These are phyloP conservation scores for Tephrocybe rancida DNA, from an alignment of 768 basidiomycete species.

Conservation along the genomic window DNA sequence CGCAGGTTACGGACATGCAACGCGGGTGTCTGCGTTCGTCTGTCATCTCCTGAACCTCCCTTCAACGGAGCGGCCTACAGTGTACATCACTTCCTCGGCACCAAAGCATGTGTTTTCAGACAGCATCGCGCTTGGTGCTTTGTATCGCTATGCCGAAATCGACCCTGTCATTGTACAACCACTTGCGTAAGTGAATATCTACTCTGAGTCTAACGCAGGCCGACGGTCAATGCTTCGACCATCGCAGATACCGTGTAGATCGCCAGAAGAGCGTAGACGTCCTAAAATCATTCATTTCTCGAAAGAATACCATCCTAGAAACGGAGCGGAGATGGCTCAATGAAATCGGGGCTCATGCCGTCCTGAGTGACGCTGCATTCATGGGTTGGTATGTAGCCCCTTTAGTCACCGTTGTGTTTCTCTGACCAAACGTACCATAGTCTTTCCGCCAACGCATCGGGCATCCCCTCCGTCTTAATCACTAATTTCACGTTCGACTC, in stretches of 20 bases:
- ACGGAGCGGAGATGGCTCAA: constrained; percentile 62
- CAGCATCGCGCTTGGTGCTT: constrained; percentile 61
- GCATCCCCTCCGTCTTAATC: constrained; percentile 71
- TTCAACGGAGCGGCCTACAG: constrained; percentile 38
- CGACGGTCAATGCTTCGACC: constrained; percentile 7
- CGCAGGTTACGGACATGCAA: constrained; percentile 85
- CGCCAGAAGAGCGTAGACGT: constrained; percentile 68
- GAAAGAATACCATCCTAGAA: constrained; percentile 55
- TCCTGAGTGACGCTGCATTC: constrained; percentile 79
- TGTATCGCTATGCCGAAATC: constrained; percentile 71
- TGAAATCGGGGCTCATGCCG: constrained; percentile 52
- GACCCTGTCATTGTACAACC: constrained; percentile 85
- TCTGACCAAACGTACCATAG: constrained; percentile 32
- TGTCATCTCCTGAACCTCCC: constrained; percentile 54
- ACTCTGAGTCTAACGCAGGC: background rate
- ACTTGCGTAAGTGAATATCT: constrained; percentile 60
- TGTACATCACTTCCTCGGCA: constrained; percentile 76
- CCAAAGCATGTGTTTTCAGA: constrained; percentile 72
- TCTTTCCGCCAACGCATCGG: constrained; percentile 63
- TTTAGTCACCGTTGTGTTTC: background rate
- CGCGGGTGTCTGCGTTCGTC: constrained; percentile 77
- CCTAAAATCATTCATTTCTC: constrained; percentile 56
- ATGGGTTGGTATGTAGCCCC: constrained; percentile 62
- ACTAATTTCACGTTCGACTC: constrained; percentile 89
- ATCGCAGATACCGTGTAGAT: constrained; percentile 74